A percentile compares a stretch with the other conserved stretches of the same genome.
phyloP scores from a whole-genome alignment of 106 monocot species.

The Amphibolis antarctica region DNA sequence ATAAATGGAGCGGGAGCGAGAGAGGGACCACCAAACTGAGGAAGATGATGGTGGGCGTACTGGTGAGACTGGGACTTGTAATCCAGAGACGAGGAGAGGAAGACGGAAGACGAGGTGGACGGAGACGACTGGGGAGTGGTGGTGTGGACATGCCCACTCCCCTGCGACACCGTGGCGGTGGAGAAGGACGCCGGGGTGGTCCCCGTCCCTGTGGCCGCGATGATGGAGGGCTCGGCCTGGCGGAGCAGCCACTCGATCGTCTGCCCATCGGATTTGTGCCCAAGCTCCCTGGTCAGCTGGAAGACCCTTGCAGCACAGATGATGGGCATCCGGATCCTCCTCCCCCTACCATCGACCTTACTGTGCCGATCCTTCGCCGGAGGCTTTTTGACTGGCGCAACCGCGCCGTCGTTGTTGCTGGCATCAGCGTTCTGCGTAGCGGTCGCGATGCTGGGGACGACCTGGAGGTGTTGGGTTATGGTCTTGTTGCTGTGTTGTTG shows the following conservation, averaged over 20 bases:
- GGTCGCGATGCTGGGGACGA: not conserved
- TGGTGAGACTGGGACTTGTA: slow-evolving; percentile 2
- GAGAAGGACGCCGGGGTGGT: slow-evolving; percentile 41
- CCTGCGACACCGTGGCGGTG: slow-evolving; percentile 14
- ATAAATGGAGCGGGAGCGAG: slow-evolving; percentile 29
- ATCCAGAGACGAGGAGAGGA: not conserved
- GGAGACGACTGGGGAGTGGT: slow-evolving; percentile 1
- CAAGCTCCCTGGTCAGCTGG: slow-evolving; percentile 15
- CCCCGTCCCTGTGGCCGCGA: slow-evolving; percentile 43
- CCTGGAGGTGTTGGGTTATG: slow-evolving; percentile 1
- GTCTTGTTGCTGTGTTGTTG: not conserved
- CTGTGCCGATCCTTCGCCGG: slow-evolving; percentile 40
- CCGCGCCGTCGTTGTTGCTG: not conserved
- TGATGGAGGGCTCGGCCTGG: slow-evolving; percentile 42
- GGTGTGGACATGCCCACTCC: slow-evolving; percentile 1
- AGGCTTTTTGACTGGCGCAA: slow-evolving; percentile 16
- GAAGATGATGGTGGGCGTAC: not conserved
- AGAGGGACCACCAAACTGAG: not conserved
- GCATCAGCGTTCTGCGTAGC: not conserved
- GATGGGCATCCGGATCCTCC: slow-evolving; percentile 29
- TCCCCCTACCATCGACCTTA: slow-evolving; percentile 35
- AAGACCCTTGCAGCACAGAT: slow-evolving; percentile 20
- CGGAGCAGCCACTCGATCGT: slow-evolving; percentile 35
- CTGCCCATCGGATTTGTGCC: slow-evolving; percentile 23
- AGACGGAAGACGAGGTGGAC: slow-evolving; percentile 4